These are phyloP conservation scores for Thalassiosira livingstoniorum DNA, from an alignment of 352 stramenopile genomes.

Conservation along the genomic window DNA sequence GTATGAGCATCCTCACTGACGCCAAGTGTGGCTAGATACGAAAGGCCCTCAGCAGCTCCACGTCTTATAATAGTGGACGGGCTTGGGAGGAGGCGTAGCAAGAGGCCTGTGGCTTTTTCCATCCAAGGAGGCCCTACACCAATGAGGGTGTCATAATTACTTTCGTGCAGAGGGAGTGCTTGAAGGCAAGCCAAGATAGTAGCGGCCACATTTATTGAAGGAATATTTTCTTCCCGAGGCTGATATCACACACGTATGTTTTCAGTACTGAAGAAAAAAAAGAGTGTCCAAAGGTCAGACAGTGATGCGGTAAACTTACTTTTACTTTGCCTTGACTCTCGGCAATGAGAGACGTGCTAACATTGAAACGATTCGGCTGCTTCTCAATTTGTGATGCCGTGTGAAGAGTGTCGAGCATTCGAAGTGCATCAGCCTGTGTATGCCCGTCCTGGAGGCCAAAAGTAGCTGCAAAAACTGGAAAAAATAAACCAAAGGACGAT, in stretches of 20 bases:
- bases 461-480: slow-evolving; percentile 85
- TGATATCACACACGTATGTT: slow-evolving; percentile 14
- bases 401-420: slow-evolving; percentile 74
- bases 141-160: slow-evolving; percentile 79
- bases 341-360: slow-evolving; percentile 60
- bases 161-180: slow-evolving; percentile 80
- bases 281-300: background rate
- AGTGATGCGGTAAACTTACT: slow-evolving; percentile 19
- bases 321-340: slow-evolving; percentile 69
- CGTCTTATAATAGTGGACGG: slow-evolving; percentile 68
- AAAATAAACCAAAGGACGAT: too few species aligned
- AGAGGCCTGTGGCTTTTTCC: slow-evolving; percentile 79
- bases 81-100: slow-evolving; percentile 78
- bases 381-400: slow-evolving; percentile 51
- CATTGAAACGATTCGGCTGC: slow-evolving; percentile 63
- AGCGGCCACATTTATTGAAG: slow-evolving; percentile 73
- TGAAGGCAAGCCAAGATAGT: slow-evolving; percentile 81
- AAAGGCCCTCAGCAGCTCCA: slow-evolving; percentile 80
- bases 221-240: slow-evolving; percentile 65
- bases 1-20: slow-evolving; percentile 81
- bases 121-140: slow-evolving; percentile 82
- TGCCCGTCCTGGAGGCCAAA: slow-evolving; percentile 83
- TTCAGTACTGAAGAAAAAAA: slow-evolving; percentile 19
- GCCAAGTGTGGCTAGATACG: slow-evolving; percentile 80
- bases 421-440: slow-evolving; percentile 79